These are phyloP conservation scores for Coemansia sp. DNA, from an alignment of 192 early-diverging fungal species.

Conservation along the genomic window DNA sequence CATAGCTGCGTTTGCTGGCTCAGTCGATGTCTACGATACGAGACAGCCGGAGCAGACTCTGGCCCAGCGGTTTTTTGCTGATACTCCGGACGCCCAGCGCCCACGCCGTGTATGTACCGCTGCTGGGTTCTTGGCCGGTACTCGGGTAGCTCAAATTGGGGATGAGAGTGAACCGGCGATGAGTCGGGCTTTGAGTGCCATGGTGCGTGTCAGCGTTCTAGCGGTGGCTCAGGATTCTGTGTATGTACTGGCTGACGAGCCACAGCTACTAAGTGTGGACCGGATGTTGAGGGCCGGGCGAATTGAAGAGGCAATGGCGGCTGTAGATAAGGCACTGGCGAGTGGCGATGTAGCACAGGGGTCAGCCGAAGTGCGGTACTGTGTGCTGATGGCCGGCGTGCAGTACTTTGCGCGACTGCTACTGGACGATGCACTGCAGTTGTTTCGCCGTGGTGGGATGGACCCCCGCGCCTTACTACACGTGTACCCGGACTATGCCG, in stretches of 20 bases:
- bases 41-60: constrained; percentile 30
- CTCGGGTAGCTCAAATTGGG: constrained; percentile 15
- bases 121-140: constrained; percentile 8
- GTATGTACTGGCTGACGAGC: constrained; percentile 18
- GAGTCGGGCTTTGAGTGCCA: constrained; percentile 1
- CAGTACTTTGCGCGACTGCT: constrained; percentile 28
- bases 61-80: constrained; percentile 19
- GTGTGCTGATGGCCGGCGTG: constrained; percentile 38
- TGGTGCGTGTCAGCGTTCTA: constrained; percentile 1
- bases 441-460: constrained; percentile 29
- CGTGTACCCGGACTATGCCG: constrained; percentile 26
- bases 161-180: constrained; percentile 10
- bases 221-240: constrained; percentile 19
- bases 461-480: constrained; percentile 47
- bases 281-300: constrained; percentile 19
- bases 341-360: background rate
- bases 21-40: constrained; percentile 44
- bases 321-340: constrained; percentile 21
- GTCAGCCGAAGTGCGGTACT: constrained; percentile 25
- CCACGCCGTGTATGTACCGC: constrained; percentile 17
- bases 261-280: constrained; percentile 22
- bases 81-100: background rate
- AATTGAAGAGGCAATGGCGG: constrained; percentile 34
- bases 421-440: constrained; percentile 40
- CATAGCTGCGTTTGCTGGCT: constrained; percentile 28